Evolutionary conservation across 495 filamentous ascomycete species (phyloP), one percentile per base, ranked within the genome.

Genomic region (Talaromyces stipitatus): DNA sequence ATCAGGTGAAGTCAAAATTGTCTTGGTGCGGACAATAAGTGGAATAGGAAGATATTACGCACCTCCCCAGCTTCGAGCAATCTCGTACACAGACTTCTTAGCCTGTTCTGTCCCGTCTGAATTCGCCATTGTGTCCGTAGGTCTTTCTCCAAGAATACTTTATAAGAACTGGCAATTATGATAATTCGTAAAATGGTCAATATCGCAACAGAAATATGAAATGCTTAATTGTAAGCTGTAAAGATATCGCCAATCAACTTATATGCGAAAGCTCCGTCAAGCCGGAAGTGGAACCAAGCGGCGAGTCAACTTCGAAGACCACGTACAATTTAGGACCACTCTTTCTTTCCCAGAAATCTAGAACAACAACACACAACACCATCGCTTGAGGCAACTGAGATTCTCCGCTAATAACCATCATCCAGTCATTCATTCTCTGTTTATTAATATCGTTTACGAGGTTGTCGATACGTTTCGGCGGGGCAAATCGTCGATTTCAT

Each of bases 51-150:
- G 7, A 33, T 12, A 48, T 24, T 10, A 36, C 84, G 65, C 82
- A 91, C 89, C 85, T 66, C 89, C 89, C 87, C 87, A 91, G 51
- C 78, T 80, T 60, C 77, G 72, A 27, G 84, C 71, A 29, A 71
- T 74, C 54, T 78, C 74, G 20, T 82, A 65, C 11, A 82, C 57
- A 27, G 77, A 75, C 60, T 74, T 72, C 63, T 82, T 76, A 30
- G 72, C 65, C 57, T 74, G 62, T 58, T 78, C 69, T 52, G 75
- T 52, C 7, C 69, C 65, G 18, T 78, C 69, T 30, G 64, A 27
- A 30, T 65, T 54, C 16, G 75, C 61, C 74, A 78, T 77, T 56
- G 50, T 65, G 48, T 9, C 36, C 30, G 50, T 18, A n/a, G n/a
- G n/a, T n/a, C n/a, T 9, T 1, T 16, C 3, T 20, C 36, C n/a